Evolutionary conservation across 345 rosid genomes (phyloP), one percentile per base, ranked within the genome.

Genomic region (Arabidopsis suecica): DNA sequence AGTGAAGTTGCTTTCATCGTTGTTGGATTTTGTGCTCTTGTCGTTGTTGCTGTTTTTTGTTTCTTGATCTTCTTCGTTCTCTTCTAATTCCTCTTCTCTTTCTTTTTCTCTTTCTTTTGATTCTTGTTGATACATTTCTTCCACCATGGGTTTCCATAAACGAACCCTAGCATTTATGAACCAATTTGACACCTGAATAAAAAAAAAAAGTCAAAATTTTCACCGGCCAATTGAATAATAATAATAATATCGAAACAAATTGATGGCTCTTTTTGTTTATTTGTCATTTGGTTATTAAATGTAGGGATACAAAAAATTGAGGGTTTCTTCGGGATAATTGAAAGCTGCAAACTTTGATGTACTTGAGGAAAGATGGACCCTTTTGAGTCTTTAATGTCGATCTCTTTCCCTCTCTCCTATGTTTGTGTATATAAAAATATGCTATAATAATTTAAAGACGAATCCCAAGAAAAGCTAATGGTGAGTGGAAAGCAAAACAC

Each of bases 71-170:
- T 13, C 75, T 65, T 65, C 51, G 3, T 59, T 57, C 6, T 32
- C 48, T 45, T 84, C 93, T 79, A 37, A 40, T 32, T 36, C 44
- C 47, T 55, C 16, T 48, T 36, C 16, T 53, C 48, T 2, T 44
- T 57, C 56, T 73, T n/a, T 36, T 62, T 82, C 34, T 32, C 34
- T 8, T 16, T 87, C 93, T 76, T 86, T 95, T 48, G 84, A 30
- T 64, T 95, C 97, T 82, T 90, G 92, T 65, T 92, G 97, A 82
- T 95, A 95, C 97, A 95, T 95, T 56, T 95, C 99, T 78, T 95
- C 99, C 32, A 95, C 97, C 99, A 95, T 92, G 55, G 99, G 99
- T 79, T 95, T 95, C 99, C 99, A 95, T 84, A 95, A 78, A 60
- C 99, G 85, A 48, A 95, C 97, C 88, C 99, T 94, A 36, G 98